A percentile compares a stretch with the other conserved stretches of the same genome.
Conservation (phyloP, 768 basidiomycete genomes). For the Tulasnella sp. region DNA sequence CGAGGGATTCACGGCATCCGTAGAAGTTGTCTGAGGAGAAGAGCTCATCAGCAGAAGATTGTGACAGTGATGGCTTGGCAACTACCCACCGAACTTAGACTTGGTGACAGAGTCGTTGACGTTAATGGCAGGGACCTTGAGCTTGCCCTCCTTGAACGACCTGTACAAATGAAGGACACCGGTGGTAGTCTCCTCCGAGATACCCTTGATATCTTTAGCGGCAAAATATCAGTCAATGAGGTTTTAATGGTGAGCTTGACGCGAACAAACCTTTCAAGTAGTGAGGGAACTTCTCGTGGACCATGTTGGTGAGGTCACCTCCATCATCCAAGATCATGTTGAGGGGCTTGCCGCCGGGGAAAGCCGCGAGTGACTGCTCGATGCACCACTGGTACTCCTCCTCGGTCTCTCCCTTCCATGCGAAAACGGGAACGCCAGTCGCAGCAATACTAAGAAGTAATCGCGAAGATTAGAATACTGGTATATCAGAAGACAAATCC, state of each 20-base stretch:
- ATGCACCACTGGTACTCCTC: slow-evolving; percentile 99
- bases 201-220: slow-evolving; percentile 64
- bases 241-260: background rate
- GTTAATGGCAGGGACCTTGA: slow-evolving; percentile 98
- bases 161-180: slow-evolving; percentile 99
- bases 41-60: background rate
- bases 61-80: background rate
- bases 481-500: background rate
- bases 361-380: slow-evolving; percentile 86
- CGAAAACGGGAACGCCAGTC: slow-evolving; percentile 95
- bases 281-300: slow-evolving; percentile 95
- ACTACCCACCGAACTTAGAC: slow-evolving; percentile 67
- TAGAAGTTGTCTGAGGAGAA: slow-evolving; percentile 89
- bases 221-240: background rate
- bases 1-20: slow-evolving; percentile 98
- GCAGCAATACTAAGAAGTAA: slow-evolving; percentile 65
- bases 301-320: slow-evolving; percentile 87
- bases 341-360: slow-evolving; percentile 67
- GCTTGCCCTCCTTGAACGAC: slow-evolving; percentile 87
- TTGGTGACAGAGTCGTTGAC: slow-evolving; percentile 99
- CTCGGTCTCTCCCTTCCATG: slow-evolving; percentile 99
- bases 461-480: background rate
- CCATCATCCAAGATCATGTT: slow-evolving; percentile 99
- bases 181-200: slow-evolving; percentile 99
- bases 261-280: slow-evolving; percentile 53